These are phyloP conservation scores for Colletotrichum coccodes DNA, from an alignment of 2,329 filamentous ascomycete genomes.

Conservation along the genomic window DNA sequence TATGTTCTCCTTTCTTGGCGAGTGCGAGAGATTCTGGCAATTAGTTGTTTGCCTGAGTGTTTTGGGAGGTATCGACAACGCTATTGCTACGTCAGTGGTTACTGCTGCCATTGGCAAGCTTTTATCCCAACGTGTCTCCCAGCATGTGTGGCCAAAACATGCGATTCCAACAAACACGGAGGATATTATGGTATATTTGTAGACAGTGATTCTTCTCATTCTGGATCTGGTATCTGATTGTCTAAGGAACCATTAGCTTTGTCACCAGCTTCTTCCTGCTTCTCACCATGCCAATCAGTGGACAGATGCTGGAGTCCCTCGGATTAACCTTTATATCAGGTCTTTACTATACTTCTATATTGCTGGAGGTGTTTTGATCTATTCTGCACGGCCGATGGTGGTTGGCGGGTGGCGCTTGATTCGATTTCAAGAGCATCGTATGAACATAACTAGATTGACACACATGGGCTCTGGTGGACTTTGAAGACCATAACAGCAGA, in stretches of 20 bases:
- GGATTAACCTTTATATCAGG: conserved; percentile 54
- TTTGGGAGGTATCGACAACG: conserved; percentile 52
- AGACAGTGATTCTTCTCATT: background rate
- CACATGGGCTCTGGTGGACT: no score
- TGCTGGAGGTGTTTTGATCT: conserved; percentile 44
- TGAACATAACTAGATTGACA: no score
- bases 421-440: background rate
- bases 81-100: conserved; percentile 47
- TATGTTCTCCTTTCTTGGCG: conserved; percentile 55
- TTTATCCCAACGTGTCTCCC: conserved; percentile 32
- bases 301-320: conserved; percentile 54
- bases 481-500: no score
- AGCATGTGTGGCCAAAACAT: conserved; percentile 58
- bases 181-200: conserved; percentile 20
- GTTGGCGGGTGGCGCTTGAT: conserved; percentile 10
- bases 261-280: conserved; percentile 56
- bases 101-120: conserved; percentile 45
- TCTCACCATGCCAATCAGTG: conserved; percentile 55
- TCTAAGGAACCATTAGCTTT: conserved; percentile 50
- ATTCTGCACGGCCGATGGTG: conserved; percentile 36
- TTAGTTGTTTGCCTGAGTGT: conserved; percentile 56
- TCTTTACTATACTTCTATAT: conserved; percentile 54
- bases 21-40: conserved; percentile 58
- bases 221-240: background rate
- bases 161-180: conserved; percentile 55